phyloP scores from a whole-genome alignment of 2,329 filamentous ascomycete species.

The Juglanconis oblonga region DNA sequence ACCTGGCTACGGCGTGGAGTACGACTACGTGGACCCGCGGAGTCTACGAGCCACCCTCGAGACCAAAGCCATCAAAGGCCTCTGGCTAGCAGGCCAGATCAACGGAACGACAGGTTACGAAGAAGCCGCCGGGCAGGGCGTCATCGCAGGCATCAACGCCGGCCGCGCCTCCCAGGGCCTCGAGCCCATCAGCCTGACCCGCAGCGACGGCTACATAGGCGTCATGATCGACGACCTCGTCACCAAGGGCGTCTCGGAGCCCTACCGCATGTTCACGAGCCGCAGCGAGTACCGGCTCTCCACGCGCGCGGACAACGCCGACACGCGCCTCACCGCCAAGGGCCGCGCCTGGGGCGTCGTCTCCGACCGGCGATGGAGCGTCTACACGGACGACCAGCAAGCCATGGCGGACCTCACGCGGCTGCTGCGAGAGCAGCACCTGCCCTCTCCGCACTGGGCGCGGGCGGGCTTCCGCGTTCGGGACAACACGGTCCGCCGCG shows the following conservation, averaged over 20 bases:
- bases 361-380: constrained; percentile 71
- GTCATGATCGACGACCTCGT: constrained; percentile 98
- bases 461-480: constrained; percentile 67
- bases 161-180: constrained; percentile 72
- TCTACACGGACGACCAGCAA: constrained; percentile 61
- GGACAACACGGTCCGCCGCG: constrained; percentile 63
- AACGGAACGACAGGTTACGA: constrained; percentile 98
- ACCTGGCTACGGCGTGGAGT: constrained; percentile 94
- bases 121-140: constrained; percentile 90
- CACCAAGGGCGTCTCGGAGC: constrained; percentile 94
- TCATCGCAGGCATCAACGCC: constrained; percentile 91
- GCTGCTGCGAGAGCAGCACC: constrained; percentile 55
- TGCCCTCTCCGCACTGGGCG: constrained; percentile 65
- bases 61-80: constrained; percentile 83
- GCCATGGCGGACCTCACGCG: constrained; percentile 66
- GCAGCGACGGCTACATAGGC: constrained; percentile 92
- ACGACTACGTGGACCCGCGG: constrained; percentile 95
- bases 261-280: constrained; percentile 97
- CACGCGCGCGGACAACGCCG: constrained; percentile 89
- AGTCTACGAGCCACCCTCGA: constrained; percentile 85
- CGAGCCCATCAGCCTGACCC: constrained; percentile 64
- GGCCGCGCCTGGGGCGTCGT: constrained; percentile 77
- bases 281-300: constrained; percentile 95
- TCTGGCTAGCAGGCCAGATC: constrained; percentile 94
- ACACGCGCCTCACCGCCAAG: constrained; percentile 76